Base-by-base conservation (phyloP, 2,329 filamentous ascomycete species). In the Aureobasidium sp. region DNA sequence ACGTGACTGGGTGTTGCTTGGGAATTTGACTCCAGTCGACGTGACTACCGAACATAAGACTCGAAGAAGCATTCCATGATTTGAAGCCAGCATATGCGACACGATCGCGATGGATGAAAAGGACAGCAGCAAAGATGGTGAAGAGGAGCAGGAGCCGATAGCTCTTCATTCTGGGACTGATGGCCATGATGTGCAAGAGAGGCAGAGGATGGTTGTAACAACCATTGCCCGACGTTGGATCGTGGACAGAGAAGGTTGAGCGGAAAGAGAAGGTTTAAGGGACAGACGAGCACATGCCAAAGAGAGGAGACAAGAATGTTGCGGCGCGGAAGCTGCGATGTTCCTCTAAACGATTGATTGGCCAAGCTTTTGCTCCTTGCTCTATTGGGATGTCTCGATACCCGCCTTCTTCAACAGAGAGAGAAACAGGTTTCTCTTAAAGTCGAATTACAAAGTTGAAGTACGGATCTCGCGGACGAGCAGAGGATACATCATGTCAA, bases 1-100 rank as follows among this genome's bases (percentile, higher is more conserved):
- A 67, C 27, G 69, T 65, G 49, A 78, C 70, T 10, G 74, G 75
- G 65, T 78, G 73, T 41, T 73, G 70, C n/a, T 75, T 66, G 2
- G 73, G 69, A 2, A 78, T 68, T 32, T 72, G 69, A 25, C 67
- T 69, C 78, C 78, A 80, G 10, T 61, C 57, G 34, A 65, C 63
- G n/a, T 50, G 50, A n/a, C 25, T 32, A 37, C 50, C 60, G 21
- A 50, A 37, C 11, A 47, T 36, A 29, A 30, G 21, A 29, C 25
- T 37, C 5, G 48, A 53, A 21, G 54, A 27, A 27, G 39, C 21
- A 27, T 27, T 64, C 62, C 48, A 54, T 30, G 47, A 47, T 16
- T 61, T 55, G 60, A 63, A 59, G 27, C 53, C 34, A 42, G 53
- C 57, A 25, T 61, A 39, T 27, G 54, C 44, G 42, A 63, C 61